Percentiles rank a stretch among this genome's conserved stretches.
These are phyloP conservation scores for Didymosphaeria variabile DNA, from an alignment of 2,329 filamentous ascomycete genomes.

Conservation along the genomic window DNA sequence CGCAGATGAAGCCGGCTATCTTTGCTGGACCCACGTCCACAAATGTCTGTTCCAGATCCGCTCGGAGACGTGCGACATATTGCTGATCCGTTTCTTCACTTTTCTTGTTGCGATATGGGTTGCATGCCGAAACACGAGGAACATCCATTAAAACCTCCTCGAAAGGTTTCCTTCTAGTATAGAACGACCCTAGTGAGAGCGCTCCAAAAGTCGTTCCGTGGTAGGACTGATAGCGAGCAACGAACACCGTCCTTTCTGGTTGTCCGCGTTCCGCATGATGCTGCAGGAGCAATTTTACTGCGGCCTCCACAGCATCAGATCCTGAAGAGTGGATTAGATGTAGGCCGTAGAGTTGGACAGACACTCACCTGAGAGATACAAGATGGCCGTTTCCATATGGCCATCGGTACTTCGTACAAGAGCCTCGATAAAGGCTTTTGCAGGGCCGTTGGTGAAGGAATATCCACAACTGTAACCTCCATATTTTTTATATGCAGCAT, in stretches of 20 bases:
- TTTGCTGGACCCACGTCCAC: conserved; percentile 67
- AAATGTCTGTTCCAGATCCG: conserved; percentile 75
- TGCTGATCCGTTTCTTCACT: conserved; percentile 63
- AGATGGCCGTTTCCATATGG: conserved; percentile 63
- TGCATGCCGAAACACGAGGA: conserved; percentile 72
- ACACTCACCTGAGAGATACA: conserved; percentile 64
- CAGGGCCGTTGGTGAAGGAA: conserved; percentile 64
- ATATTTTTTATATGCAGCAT: conserved; percentile 63
- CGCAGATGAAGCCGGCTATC: conserved; percentile 76
- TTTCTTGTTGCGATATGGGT: conserved; percentile 67
- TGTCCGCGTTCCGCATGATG: conserved; percentile 65
- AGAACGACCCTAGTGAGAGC: conserved; percentile 71
- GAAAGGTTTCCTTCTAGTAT: conserved; percentile 67
- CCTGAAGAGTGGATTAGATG: conserved; percentile 21
- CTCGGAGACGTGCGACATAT: conserved; percentile 68
- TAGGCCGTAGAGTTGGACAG: background rate
- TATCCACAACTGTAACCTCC: conserved; percentile 68
- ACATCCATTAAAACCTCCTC: conserved; percentile 69
- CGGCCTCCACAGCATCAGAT: conserved; percentile 74
- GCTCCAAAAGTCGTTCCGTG: conserved; percentile 71
- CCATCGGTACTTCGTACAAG: conserved; percentile 62
- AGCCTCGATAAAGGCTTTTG: conserved; percentile 62
- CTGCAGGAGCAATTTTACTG: conserved; percentile 73
- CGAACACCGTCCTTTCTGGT: conserved; percentile 64
- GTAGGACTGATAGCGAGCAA: conserved; percentile 71